phyloP scores from a whole-genome alignment of 139 green algal species.

The Coelastrella sp. region DNA sequence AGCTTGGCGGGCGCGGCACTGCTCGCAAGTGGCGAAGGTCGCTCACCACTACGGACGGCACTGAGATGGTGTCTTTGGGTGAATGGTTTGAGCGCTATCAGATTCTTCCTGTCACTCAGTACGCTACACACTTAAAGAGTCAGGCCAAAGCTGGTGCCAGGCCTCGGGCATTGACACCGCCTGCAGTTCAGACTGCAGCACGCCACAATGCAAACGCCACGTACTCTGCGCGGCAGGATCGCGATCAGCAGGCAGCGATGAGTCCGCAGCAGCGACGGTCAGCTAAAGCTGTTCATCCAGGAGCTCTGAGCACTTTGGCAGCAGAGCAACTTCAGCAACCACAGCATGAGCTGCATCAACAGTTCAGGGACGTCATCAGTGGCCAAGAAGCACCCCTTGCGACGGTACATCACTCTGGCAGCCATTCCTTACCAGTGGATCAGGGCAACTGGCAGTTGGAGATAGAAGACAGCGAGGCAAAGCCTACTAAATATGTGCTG shows the following conservation, averaged over 20 bases:
- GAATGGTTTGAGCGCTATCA: conserved; percentile 37
- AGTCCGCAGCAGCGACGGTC: not conserved
- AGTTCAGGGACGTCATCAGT: too few relatives aligned
- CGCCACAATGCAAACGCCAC: too few relatives aligned
- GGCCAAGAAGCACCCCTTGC: too few relatives aligned
- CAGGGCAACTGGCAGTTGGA: too few relatives aligned
- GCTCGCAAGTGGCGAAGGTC: conserved; percentile 43
- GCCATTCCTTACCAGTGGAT: too few relatives aligned
- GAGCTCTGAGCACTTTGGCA: not conserved
- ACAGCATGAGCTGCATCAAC: not conserved
- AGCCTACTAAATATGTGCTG: too few relatives aligned
- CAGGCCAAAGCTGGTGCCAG: not conserved
- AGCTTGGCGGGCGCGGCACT: conserved; percentile 36
- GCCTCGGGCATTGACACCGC: not conserved
- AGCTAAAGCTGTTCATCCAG: not conserved
- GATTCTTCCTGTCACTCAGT: not conserved
- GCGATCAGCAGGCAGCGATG: not conserved
- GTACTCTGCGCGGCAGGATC: too few relatives aligned
- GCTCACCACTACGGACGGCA: not conserved
- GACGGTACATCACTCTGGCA: too few relatives aligned
- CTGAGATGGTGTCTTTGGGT: not conserved
- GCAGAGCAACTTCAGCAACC: not conserved
- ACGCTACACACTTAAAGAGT: too few relatives aligned
- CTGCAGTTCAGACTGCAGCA: too few relatives aligned
- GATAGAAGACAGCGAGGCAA: too few relatives aligned